Evolutionary conservation across 768 basidiomycete genomes (phyloP).

Genomic region (Lentinula sp.): DNA sequence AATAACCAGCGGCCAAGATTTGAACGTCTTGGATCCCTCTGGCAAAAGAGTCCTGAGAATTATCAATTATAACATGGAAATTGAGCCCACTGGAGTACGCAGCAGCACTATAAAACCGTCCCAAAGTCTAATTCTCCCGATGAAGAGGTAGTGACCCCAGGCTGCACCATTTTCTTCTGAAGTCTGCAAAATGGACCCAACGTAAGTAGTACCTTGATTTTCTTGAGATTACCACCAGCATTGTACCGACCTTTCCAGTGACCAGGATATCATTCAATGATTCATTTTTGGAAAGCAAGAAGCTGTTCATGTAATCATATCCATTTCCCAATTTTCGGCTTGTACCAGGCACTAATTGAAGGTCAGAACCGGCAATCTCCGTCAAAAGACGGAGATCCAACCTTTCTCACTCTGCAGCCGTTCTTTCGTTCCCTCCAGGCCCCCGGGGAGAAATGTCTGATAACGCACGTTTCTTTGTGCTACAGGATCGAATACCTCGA

Average conservation of each 20-base stretch:
- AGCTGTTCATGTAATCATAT: neutral
- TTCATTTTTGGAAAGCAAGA: constrained; percentile 25
- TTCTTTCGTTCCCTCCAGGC: constrained; percentile 9
- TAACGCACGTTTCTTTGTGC: constrained; percentile 34
- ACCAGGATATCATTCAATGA: constrained; percentile 45
- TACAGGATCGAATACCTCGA: constrained; percentile 36
- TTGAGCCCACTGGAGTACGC: constrained; percentile 34
- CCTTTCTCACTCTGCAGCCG: neutral
- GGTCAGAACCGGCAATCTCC: constrained; percentile 18
- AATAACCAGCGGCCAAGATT: constrained; percentile 42
- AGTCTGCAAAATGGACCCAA: constrained; percentile 24
- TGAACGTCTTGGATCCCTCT: constrained; percentile 26
- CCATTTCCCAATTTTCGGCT: neutral
- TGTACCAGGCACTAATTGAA: neutral
- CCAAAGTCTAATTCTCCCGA: constrained; percentile 46
- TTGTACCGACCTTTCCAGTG: constrained; percentile 35
- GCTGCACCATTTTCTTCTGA: constrained; percentile 36
- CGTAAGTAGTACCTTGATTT: neutral
- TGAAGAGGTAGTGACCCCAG: constrained; percentile 41
- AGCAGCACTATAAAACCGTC: constrained; percentile 44
- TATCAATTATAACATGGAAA: neutral
- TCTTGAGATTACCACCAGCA: constrained; percentile 7
- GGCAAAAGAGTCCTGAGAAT: neutral
- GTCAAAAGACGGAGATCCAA: constrained; percentile 23
- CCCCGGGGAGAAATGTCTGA: constrained; percentile 36